Evolutionary conservation across 176 grass and related monocot species (phyloP), one percentile per base, ranked within the genome.

Genomic region (Rhynchospora pubera): DNA sequence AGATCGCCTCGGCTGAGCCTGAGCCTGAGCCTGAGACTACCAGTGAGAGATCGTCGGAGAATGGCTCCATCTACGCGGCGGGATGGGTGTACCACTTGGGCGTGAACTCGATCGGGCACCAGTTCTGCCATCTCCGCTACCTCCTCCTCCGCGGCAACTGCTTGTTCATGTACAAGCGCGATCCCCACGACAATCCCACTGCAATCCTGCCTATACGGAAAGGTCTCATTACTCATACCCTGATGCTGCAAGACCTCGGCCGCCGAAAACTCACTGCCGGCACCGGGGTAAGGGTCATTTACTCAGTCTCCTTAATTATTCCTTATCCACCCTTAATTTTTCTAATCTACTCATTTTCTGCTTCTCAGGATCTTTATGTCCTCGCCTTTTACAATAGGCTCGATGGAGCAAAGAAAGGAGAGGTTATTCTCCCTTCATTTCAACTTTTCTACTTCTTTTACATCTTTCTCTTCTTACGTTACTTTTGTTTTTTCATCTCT

Each of bases 61-160:
- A 52, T 9, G 71, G 67, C 80, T n/a, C n/a, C n/a, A n/a, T n/a
- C n/a, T n/a, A 1, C 66, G 86, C 71, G 30, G 95, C 71, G 30
- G 95, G 95, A 10, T 97, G 95, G 90, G 92, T 93, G 55, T 97
- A 93, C 67, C 95, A 97, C 87, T 72, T 97, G 42, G 95, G 95
- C 60, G 88, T 97, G 7, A 97, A 97, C 84, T 86, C 90, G 82
- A 86, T 97, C 87, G 92, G 90, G 13, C 89, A 79, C 81, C 90
- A 93, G 90, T 97, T 94, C 82, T 91, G 92, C 85, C 90, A 94
- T 77, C 92, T 97, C 83, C 91, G 95, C 11, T 97, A 91, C 77
- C 95, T 97, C 79, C 46, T 89, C 55, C 83, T 97, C 65, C 85
- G 87, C 62, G 95, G 92, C 55, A 92, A 83, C 59, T 76, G 42